Evolutionary conservation across 805 yeast genomes (phyloP).

Genomic region (Peterozyma xylosa): DNA sequence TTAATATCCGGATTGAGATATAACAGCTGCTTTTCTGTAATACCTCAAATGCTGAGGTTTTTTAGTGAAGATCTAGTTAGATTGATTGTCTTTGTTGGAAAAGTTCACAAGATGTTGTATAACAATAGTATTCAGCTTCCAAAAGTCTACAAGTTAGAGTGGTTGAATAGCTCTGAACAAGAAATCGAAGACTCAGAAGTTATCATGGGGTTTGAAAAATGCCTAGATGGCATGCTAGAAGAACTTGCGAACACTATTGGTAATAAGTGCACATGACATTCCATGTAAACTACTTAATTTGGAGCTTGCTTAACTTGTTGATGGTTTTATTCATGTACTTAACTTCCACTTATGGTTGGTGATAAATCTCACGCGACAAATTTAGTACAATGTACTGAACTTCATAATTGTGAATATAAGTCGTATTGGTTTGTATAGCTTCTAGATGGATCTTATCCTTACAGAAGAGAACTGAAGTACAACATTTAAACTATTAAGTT

Average conservation of each 20-base stretch:
- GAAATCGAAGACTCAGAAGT: not conserved
- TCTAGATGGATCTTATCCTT: too few species aligned
- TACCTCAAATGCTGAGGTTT: conserved; percentile 1
- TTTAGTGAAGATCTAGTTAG: conserved; percentile 6
- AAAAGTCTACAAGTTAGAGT: conserved; percentile 5
- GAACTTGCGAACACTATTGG: not conserved
- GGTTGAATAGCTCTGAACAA: not conserved
- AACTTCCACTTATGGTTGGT: too few species aligned
- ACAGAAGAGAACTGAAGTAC: too few species aligned
- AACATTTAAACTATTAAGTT: too few species aligned
- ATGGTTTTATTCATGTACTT: too few species aligned
- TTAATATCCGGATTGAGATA: not conserved
- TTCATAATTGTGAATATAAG: too few species aligned
- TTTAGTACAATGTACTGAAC: too few species aligned
- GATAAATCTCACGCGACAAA: too few species aligned
- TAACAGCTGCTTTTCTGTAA: not conserved
- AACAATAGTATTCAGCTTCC: conserved; percentile 1
- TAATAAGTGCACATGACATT: not conserved
- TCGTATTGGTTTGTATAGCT: too few species aligned
- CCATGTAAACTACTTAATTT: too few species aligned
- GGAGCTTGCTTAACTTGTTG: too few species aligned
- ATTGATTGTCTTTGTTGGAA: conserved; percentile 2
- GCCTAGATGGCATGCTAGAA: conserved; percentile 1
- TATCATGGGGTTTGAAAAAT: not conserved
- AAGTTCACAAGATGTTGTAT: conserved; percentile 2